Evolutionary conservation across 306 rosid genomes (phyloP).

Genomic region (Glycine tomentella): DNA sequence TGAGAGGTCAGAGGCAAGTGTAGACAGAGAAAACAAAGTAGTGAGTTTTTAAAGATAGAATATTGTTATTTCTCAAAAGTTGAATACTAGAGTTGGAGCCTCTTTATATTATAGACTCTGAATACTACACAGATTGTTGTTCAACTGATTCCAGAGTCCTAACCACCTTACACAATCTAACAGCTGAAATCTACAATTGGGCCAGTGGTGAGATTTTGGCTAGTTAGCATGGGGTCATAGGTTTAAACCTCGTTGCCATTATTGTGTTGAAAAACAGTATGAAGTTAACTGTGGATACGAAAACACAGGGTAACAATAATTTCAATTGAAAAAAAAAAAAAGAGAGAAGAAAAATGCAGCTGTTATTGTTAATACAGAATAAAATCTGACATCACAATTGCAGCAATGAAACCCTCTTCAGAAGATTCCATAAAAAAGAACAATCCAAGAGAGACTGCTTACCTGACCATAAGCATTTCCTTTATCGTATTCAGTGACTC

Average conservation of each 20-base stretch:
- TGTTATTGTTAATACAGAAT: conserved; percentile 3
- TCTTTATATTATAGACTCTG: not conserved
- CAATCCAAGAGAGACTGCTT: conserved; percentile 25
- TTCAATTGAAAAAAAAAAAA: not conserved
- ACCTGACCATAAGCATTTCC: conserved; percentile 98
- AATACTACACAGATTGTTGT: conserved; percentile 2
- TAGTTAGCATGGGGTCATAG: too few species aligned
- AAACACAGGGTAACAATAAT: conserved; percentile 28
- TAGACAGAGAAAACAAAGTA: not conserved
- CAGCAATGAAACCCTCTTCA: conserved; percentile 21
- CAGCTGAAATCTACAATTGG: not conserved
- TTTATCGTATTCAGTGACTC: conserved; percentile 86
- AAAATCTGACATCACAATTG: conserved; percentile 33
- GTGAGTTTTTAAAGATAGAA: not conserved
- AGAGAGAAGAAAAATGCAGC: not conserved
- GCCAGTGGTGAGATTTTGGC: not conserved
- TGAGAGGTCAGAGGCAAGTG: not conserved
- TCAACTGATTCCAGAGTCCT: conserved; percentile 3
- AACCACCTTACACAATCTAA: not conserved
- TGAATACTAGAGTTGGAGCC: conserved; percentile 8
- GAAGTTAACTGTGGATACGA: not conserved
- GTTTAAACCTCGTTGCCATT: too few species aligned
- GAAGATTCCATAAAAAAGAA: conserved; percentile 34
- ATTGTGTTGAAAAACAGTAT: not conserved
- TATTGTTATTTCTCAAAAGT: conserved; percentile 18